Evolutionary conservation across 495 filamentous ascomycete species (phyloP), one percentile per base, ranked within the genome.

Genomic region (Penicillium psychrofluorescens): DNA sequence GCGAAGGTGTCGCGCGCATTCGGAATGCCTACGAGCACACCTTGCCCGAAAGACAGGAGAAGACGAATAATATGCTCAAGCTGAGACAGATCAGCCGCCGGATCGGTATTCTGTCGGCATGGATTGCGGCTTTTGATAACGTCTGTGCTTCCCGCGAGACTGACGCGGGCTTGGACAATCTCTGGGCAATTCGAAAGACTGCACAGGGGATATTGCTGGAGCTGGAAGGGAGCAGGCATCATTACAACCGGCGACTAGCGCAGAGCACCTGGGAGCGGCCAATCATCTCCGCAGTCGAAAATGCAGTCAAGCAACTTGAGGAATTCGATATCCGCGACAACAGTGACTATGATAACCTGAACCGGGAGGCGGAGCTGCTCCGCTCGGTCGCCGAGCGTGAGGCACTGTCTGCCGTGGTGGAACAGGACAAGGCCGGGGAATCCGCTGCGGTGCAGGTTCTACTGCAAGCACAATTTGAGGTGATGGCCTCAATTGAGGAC

Each of bases 61-160:
- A 84, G 54, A 72, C 84, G 10, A 78, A 68, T 42, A 76, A 81
- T 44, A 87, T 94, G 84, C 87, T 89, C 64, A 90, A 85, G 56
- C 63, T 90, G 45, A 79, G 83, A 38, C 83, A 90, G 46, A 79
- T 96, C 35, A 90, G 95, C 64, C 75, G 87, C 50, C 76, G 92
- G 29, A 94, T 95, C 44, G 76, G 77, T 4, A 74, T 94, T 45
- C 71, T 99, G 27, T 90, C 84, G 6, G 79, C 86, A 1, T 99
- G 92, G 92, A 84, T 95, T 54, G 86, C 85, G 8, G 90, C 88
- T 15, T 97, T 99, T 54, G 94, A 97, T 45, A 69, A 74, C 13
- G 83, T 91, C 6, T 89, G 83, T 53, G 88, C 84, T 13, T 70
- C 66, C 9, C 75, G 80, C 10, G 88, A 86, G 38, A 70, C 75